Base-by-base conservation (phyloP, 1,284 basidiomycete species). In the Trametes sp. region DNA sequence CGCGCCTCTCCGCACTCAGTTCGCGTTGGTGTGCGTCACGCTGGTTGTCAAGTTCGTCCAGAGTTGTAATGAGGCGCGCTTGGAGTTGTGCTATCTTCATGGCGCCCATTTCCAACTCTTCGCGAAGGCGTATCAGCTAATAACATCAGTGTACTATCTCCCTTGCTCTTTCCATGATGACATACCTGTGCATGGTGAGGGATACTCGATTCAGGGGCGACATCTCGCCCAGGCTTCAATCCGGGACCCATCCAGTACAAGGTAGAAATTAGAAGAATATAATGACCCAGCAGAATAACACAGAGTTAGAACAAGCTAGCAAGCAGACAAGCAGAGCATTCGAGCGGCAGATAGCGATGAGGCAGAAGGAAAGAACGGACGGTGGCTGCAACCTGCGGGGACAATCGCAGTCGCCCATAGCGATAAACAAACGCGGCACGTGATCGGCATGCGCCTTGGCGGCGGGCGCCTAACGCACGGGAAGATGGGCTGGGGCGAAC, bases 21-120 rank as follows among this genome's bases (percentile, higher is more conserved):
- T 87, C 83, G 11, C 76, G 63, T 7, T 73, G 70, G 59, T 86
- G 80, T 29, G 75, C 62, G 19, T 73, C 62, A 42, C 80, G 77
- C 19, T 82, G 65, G 8, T 79, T 75, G 67, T 88, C 86, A 46
- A 87, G 73, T 1, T 80, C 75, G 69, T 88, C 85, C 41, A 88
- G 77, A 0, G 83, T 80, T 11, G 79, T 75, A 33, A 83, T 65
- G 29, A 88, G 75, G 26, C 84, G 82, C 29, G 77, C 74, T 33
- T 86, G 83, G 1, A 87, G 70, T 23, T 83, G 76, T 1, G 85
- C 83, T 1, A 63, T 41, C 55, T 58, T 58, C 52, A 65, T 55
- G 24, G 28, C 56, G 33, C 60, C 61, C 8, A 45, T 54, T 24
- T 61, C 52, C 19, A 67, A 51, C 41, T 65, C 66, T 21, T 62